Evolutionary conservation across 2,329 filamentous ascomycete species (phyloP), one percentile per base, ranked within the genome.

Genomic region (Pyricularia grisea): DNA sequence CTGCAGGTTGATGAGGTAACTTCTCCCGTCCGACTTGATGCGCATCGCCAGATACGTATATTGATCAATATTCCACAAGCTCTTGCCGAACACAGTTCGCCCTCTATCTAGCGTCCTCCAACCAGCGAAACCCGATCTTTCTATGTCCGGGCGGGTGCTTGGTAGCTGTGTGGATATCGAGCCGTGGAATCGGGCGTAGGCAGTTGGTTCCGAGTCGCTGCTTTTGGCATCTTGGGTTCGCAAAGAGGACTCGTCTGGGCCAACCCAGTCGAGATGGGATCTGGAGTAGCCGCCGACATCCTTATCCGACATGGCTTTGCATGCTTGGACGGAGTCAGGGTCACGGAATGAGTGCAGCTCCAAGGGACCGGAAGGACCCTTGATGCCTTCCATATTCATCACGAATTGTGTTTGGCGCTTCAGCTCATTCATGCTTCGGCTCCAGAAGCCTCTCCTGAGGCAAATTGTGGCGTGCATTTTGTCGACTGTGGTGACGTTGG

Each of bases 1-100:
- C 82, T 98, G 95, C 20, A 99, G 82, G 79, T 99, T 99, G 75
- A 99, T 88, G 70, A 97, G 92, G 81, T 98, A 99, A 74, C 92
- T 91, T 70, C 95, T 85, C 20, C 93, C 94, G 76, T 98, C 95
- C 3, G 92, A 94, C 78, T 93, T 95, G 74, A 99, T 85, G 17
- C 94, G 90, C 75, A 99, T 80, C 0, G 93, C 94, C 11, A 99
- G 88, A 79, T 93, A 97, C 14, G 86, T 82, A 80, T 97, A 98
- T 2, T 92, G 89, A 75, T 97, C 94, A 68, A 97, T 90, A 76
- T 98, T 90, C 92, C 93, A 97, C 27, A 93, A 81, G 42, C 91
- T 84, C 69, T 89, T 90, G 60, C 95, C 95, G 75, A 98, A 97
- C n/a, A 97, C 78, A 25, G 92, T 96, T 10, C 88, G 81, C 4